phyloP scores from a whole-genome alignment of 2,329 filamentous ascomycete genomes.

The Leptographium flavum region DNA sequence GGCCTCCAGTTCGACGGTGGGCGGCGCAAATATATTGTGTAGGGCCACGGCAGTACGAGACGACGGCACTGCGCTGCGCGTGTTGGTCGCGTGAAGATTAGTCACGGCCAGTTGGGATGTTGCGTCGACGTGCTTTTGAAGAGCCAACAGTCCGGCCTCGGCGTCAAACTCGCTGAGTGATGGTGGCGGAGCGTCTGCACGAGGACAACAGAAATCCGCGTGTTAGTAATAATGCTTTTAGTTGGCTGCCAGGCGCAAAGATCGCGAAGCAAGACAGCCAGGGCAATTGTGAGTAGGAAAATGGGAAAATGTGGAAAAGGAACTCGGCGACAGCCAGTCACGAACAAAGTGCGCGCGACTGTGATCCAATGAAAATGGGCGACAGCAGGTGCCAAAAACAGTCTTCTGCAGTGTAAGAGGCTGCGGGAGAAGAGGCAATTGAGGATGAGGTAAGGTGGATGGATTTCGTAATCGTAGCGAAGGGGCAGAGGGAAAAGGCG shows the following conservation, averaged over 20 bases:
- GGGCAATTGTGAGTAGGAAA: no score
- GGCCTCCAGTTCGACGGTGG: conserved; percentile 5
- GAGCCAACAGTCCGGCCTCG: conserved; percentile 6
- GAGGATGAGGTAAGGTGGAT: conserved; percentile 11
- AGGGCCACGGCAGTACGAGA: neutral
- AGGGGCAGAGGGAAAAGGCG: conserved; percentile 3
- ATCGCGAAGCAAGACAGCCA: neutral
- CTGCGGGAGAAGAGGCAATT: neutral
- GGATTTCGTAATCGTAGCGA: conserved; percentile 12
- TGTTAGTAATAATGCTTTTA: conserved; percentile 1
- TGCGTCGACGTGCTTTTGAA: conserved; percentile 9
- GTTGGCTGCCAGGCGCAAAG: neutral
- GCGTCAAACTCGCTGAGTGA: conserved; percentile 1
- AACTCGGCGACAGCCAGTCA: neutral
- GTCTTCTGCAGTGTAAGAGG: conserved; percentile 3
- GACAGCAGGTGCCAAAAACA: neutral
- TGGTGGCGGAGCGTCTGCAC: neutral
- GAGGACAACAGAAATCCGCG: neutral
- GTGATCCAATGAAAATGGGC: neutral
- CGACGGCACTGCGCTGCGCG: neutral
- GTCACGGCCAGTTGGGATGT: neutral
- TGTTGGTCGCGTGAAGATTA: no score
- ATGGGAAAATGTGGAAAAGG: no score
- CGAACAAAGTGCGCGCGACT: no score
- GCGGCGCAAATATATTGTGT: conserved; percentile 2